phyloP scores from a whole-genome alignment of 768 basidiomycete species.

The Xerocomellus amylosporus region DNA sequence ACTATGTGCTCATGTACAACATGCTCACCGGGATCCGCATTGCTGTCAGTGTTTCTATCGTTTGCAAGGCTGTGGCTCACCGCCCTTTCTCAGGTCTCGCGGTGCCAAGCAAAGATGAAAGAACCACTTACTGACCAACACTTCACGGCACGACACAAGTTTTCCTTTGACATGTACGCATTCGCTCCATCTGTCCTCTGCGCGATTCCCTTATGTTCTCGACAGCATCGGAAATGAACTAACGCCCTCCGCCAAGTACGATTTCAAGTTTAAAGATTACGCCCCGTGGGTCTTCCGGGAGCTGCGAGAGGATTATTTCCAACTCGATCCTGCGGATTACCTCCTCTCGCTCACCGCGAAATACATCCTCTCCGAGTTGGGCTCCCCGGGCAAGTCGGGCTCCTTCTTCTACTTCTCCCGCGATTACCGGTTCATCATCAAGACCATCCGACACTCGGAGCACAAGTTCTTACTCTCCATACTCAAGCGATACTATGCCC shows the following conservation, averaged over 20 bases:
- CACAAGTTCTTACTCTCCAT: constrained; percentile 90
- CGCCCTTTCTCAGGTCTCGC: constrained; percentile 62
- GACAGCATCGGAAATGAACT: constrained; percentile 92
- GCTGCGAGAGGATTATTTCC: constrained; percentile 90
- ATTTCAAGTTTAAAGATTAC: constrained; percentile 99
- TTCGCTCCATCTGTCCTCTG: not conserved
- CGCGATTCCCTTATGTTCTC: constrained; percentile 3
- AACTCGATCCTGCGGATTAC: constrained; percentile 96
- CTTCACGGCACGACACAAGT: constrained; percentile 88
- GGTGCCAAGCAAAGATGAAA: constrained; percentile 94
- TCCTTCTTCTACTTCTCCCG: constrained; percentile 99
- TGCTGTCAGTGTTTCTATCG: constrained; percentile 55
- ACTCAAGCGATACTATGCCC: constrained; percentile 78
- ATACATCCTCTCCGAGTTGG: constrained; percentile 96
- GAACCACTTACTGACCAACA: constrained; percentile 82
- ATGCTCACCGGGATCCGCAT: constrained; percentile 99
- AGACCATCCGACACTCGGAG: constrained; percentile 93
- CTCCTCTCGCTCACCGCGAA: constrained; percentile 94
- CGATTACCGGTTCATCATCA: constrained; percentile 99
- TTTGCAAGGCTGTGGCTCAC: constrained; percentile 2
- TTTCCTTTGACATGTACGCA: constrained; percentile 91
- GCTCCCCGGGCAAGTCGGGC: constrained; percentile 97
- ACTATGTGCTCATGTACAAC: constrained; percentile 99
- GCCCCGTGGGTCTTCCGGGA: constrained; percentile 98
- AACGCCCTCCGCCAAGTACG: constrained; percentile 96